Base-by-base conservation (phyloP, 2,329 filamentous ascomycete genomes). In the Fusarium verrucosum region DNA sequence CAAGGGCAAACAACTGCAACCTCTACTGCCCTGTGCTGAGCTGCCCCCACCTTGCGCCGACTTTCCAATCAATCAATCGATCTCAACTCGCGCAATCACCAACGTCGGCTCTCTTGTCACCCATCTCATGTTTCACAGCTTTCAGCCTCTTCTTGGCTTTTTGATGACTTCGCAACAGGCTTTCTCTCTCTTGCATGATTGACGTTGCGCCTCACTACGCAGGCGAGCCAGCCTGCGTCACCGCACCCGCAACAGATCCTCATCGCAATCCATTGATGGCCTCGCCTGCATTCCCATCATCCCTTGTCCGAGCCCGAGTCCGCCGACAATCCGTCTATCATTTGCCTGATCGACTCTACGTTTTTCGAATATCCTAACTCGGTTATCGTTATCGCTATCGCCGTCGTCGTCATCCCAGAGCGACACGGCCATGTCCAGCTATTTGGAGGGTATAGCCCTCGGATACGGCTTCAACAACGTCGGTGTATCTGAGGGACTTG, bases 401-500 rank as follows among this genome's bases (percentile, higher is more conserved):
- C 41, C 23, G 13, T 26, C 44, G 26, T 47, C 11, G 32, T 26
- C 11, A 22, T 26, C 10, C 25, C 11, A 28, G 26, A 22, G 62
- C 65, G 23, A 63, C 62, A 67, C 51, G 30, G 53, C 44, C 19
- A 72, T 72, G 70, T 59, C 64, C 28, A 44, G 45, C 59, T 71
- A 71, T 50, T 58, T 67, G 23, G 70, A 72, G 23, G 61, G 59
- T 43, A n/a, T 69, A 6, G 41, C 59, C 59, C 51, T 70, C 51
- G 55, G 55, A 44, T 74, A 67, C 53, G 58, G 64, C 54, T 73
- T 73, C 62, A 73, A 68, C 52, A 65, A 51, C 45, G 40, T 66
- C 58, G 63, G 44, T 43, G 41, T 68, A 40, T 56, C 53, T 40
- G 60, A 73, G 43, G 62, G 64, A 28, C 50, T 49, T 60, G 66